Evolutionary conservation across 1,284 basidiomycete species (phyloP).

Genomic region (Sanghuangporus weigelae): DNA sequence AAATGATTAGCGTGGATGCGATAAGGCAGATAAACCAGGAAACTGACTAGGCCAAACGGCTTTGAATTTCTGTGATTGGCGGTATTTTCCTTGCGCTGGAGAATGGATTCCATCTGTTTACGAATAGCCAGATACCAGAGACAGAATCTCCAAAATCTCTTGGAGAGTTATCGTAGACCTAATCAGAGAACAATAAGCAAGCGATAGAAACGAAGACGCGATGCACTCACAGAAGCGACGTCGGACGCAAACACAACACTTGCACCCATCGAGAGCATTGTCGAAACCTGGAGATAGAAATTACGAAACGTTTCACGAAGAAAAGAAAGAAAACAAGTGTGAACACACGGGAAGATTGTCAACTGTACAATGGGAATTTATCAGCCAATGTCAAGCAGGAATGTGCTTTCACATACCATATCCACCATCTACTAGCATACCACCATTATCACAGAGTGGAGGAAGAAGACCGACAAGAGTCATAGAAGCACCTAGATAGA

Average conservation of each 20-base stretch:
- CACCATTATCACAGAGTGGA: slow-evolving; percentile 92
- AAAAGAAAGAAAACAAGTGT: not conserved
- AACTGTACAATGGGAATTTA: slow-evolving; percentile 39
- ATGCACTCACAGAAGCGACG: slow-evolving; percentile 75
- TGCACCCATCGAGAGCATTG: slow-evolving; percentile 92
- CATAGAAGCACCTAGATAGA: slow-evolving; percentile 84
- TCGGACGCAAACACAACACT: slow-evolving; percentile 93
- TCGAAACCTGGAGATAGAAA: slow-evolving; percentile 55
- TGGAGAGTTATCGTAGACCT: slow-evolving; percentile 93
- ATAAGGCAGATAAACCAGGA: not conserved
- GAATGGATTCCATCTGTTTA: slow-evolving; percentile 93
- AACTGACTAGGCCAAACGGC: slow-evolving; percentile 88
- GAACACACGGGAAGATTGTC: slow-evolving; percentile 81
- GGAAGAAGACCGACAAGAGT: slow-evolving; percentile 93
- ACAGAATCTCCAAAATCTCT: slow-evolving; percentile 93
- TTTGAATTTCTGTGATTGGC: slow-evolving; percentile 95
- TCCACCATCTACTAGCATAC: slow-evolving; percentile 91
- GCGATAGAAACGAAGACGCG: not conserved
- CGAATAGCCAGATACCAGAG: slow-evolving; percentile 94
- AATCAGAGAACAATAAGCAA: not conserved
- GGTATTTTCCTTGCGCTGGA: slow-evolving; percentile 78
- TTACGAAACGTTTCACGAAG: slow-evolving; percentile 3
- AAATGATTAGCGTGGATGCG: slow-evolving; percentile 1
- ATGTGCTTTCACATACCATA: slow-evolving; percentile 57
- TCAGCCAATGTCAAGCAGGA: not conserved